Conservation (phyloP, 1,284 basidiomycete species). For the Naganishia sp. region DNA sequence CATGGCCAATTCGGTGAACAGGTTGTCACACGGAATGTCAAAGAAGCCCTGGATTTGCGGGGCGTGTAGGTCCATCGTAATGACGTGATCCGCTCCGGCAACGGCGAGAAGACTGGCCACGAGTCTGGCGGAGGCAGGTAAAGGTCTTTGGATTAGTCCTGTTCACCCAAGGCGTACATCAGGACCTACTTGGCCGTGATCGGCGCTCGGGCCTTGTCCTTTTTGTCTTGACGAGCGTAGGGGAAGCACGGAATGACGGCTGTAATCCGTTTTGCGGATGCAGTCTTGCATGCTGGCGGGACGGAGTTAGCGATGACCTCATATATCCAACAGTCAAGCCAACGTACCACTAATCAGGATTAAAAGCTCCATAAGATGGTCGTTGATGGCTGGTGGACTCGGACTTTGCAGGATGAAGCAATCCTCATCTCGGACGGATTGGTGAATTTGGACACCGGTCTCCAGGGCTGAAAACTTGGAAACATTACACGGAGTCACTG, state of each 20-base stretch:
- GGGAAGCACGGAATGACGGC: conserved; percentile 98
- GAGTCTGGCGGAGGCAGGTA: conserved; percentile 55
- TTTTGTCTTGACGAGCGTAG: conserved; percentile 96
- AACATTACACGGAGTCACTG: conserved; percentile 85
- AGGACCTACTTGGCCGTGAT: conserved; percentile 82
- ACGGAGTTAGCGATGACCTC: conserved; percentile 15
- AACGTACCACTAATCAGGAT: conserved; percentile 56
- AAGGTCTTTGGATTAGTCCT: neutral
- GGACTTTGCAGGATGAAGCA: conserved; percentile 89
- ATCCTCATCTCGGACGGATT: conserved; percentile 95
- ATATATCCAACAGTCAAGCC: neutral
- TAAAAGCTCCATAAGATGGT: conserved; percentile 59
- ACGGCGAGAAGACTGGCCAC: conserved; percentile 94
- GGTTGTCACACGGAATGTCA: conserved; percentile 97
- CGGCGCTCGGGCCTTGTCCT: conserved; percentile 93
- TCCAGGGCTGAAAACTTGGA: conserved; percentile 96
- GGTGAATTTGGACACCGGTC: conserved; percentile 86
- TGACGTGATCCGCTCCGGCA: conserved; percentile 96
- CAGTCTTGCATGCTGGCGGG: conserved; percentile 94
- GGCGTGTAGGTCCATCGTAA: conserved; percentile 98
- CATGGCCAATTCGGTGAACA: conserved; percentile 87
- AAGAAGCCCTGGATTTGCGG: conserved; percentile 99
- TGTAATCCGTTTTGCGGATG: conserved; percentile 92
- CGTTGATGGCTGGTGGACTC: conserved; percentile 54
- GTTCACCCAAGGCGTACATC: neutral